phyloP scores from a whole-genome alignment of 192 early-diverging fungal species.

The Rhizoclosmatium globosum region DNA sequence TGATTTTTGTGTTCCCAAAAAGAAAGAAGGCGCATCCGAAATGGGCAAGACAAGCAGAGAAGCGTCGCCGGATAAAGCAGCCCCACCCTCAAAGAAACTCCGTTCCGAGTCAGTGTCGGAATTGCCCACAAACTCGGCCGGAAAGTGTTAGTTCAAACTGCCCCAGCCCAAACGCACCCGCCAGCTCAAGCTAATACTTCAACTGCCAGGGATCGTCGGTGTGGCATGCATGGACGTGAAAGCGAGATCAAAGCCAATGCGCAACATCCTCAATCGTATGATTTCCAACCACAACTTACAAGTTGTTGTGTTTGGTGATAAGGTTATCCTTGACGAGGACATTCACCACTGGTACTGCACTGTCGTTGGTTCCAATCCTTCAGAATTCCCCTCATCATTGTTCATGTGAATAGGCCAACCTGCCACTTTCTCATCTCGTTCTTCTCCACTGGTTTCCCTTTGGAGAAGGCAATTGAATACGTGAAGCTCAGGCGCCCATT shows the following conservation, averaged over 20 bases:
- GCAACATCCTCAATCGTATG: slow-evolving; percentile 80
- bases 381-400: not conserved
- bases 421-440: slow-evolving; percentile 98
- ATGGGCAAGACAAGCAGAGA: not conserved
- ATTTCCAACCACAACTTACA: slow-evolving; percentile 72
- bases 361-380: too few relatives aligned
- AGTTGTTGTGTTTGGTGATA: slow-evolving; percentile 93
- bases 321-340: slow-evolving; percentile 94
- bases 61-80: not conserved
- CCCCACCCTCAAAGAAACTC: not conserved
- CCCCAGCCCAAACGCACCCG: too few relatives aligned
- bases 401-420: slow-evolving; percentile 59
- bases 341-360: slow-evolving; percentile 71
- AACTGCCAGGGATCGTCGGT: slow-evolving; percentile 33
- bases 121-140: not conserved
- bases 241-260: slow-evolving; percentile 95
- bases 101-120: not conserved
- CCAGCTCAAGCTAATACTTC: not conserved
- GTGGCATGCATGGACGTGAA: slow-evolving; percentile 42
- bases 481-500: slow-evolving; percentile 83
- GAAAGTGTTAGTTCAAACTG: not conserved
- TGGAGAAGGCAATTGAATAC: slow-evolving; percentile 93
- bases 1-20: not conserved
- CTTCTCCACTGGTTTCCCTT: slow-evolving; percentile 92
- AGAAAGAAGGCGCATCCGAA: not conserved